Evolutionary conservation across 129 eudicot species (phyloP).

Genomic region (Apium graveolens): DNA sequence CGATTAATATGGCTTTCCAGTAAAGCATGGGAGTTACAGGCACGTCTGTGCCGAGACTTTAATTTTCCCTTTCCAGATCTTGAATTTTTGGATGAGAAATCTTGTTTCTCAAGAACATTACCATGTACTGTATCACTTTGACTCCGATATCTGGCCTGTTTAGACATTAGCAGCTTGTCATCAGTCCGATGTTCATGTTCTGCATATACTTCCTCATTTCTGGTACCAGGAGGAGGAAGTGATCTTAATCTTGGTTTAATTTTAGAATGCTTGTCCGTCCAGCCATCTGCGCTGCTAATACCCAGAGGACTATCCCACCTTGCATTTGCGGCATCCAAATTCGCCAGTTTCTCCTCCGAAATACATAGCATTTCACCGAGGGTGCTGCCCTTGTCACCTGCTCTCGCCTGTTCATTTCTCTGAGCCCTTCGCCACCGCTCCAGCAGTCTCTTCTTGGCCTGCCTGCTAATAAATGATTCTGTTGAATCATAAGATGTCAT

Average conservation of each 20-base stretch:
- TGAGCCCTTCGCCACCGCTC: conserved; percentile 39
- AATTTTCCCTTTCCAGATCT: conserved; percentile 35
- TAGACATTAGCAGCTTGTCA: conserved; percentile 22
- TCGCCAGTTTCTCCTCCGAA: conserved; percentile 34
- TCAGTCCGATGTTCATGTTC: conserved; percentile 14
- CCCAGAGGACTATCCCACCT: conserved; percentile 37
- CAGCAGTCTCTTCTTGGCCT: conserved; percentile 64
- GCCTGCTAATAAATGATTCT: conserved; percentile 50
- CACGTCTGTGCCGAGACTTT: conserved; percentile 25
- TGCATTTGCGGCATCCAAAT: conserved; percentile 19
- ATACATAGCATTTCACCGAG: conserved; percentile 79
- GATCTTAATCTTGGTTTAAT: conserved; percentile 53
- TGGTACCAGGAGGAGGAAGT: conserved; percentile 30
- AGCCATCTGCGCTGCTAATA: conserved; percentile 55
- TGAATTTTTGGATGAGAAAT: conserved; percentile 19
- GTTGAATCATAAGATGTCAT: conserved; percentile 20
- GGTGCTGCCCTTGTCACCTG: conserved; percentile 46
- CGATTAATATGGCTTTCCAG: conserved; percentile 13
- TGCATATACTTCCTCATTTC: neutral
- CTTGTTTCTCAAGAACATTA: conserved; percentile 26
- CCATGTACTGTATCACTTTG: conserved; percentile 35
- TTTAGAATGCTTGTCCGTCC: conserved; percentile 45
- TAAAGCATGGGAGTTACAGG: conserved; percentile 21
- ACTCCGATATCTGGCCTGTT: conserved; percentile 15
- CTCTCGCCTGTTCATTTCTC: conserved; percentile 17